Evolutionary conservation across 1,139 yeast genomes (phyloP).

Genomic region (Debaryomyces sp.): DNA sequence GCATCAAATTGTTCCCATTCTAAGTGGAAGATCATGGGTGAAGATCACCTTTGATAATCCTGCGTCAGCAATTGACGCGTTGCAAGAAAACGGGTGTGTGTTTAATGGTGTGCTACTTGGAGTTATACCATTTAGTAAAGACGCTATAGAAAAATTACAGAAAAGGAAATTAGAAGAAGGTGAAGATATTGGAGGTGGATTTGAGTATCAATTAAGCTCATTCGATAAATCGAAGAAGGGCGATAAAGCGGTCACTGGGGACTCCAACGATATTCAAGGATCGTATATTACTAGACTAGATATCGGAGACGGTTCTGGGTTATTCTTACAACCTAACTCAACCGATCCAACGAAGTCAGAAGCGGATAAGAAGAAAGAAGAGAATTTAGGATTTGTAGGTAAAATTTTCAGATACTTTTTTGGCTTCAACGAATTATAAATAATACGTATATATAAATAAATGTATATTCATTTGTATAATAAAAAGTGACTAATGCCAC

Average conservation of each 20-base stretch:
- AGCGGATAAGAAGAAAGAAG: constrained; percentile 24
- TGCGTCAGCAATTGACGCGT: constrained; percentile 77
- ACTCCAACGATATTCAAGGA: constrained; percentile 13
- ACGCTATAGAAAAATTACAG: constrained; percentile 63
- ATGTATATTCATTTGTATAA: constrained; percentile 6
- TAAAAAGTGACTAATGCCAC: constrained; percentile 7
- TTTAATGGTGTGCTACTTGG: constrained; percentile 76
- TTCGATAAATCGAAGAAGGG: constrained; percentile 7
- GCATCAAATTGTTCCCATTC: constrained; percentile 56
- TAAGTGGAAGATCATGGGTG: constrained; percentile 87
- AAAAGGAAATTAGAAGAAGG: constrained; percentile 52
- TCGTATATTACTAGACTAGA: constrained; percentile 32
- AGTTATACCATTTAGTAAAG: constrained; percentile 68
- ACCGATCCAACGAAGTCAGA: constrained; percentile 23
- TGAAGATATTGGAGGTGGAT: constrained; percentile 61
- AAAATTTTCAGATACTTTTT: constrained; percentile 40
- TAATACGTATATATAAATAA: constrained; percentile 5
- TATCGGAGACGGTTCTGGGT: constrained; percentile 43
- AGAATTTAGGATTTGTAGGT: constrained; percentile 39
- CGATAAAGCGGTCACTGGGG: constrained; percentile 10
- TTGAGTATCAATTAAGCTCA: constrained; percentile 15
- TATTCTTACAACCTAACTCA: constrained; percentile 34
- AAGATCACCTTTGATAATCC: constrained; percentile 81
- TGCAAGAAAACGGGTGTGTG: constrained; percentile 77
- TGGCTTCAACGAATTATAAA: constrained; percentile 48